Evolutionary conservation across 2,329 filamentous ascomycete genomes (phyloP).

Genomic region (Exophiala xenobiotica): DNA sequence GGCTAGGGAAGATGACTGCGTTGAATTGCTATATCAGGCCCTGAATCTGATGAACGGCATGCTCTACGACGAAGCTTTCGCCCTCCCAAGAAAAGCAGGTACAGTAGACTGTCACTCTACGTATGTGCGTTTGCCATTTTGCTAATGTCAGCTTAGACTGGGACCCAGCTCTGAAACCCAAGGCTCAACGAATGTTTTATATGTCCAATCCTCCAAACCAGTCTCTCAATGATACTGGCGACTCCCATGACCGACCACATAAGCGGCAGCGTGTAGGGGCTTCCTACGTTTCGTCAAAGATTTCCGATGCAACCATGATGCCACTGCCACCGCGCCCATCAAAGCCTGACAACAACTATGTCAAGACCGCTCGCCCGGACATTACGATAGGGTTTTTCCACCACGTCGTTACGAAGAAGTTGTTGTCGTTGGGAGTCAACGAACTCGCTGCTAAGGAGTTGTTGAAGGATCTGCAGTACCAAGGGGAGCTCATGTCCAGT

Average conservation of each 20-base stretch:
- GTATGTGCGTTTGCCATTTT: neutral
- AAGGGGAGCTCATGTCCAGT: neutral
- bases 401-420: neutral
- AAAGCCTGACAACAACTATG: conserved; percentile 7
- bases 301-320: neutral
- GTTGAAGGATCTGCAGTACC: neutral
- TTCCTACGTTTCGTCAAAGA: neutral
- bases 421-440: neutral
- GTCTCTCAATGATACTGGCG: neutral
- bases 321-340: conserved; percentile 1
- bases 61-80: neutral
- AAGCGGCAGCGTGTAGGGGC: neutral
- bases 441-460: neutral
- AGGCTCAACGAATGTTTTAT: neutral
- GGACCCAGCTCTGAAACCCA: neutral
- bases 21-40: neutral
- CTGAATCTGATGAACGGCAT: neutral
- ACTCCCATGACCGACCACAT: neutral
- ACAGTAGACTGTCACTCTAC: neutral
- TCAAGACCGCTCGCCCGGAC: neutral
- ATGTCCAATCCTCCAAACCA: neutral
- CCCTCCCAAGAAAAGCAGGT: neutral
- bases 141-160: neutral
- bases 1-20: neutral
- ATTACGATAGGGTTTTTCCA: neutral